Percentiles rank a stretch among this genome's conserved stretches.
Evolutionary conservation across 1,139 yeast species (phyloP).

Genomic region (Yamadazyma triangularis): DNA sequence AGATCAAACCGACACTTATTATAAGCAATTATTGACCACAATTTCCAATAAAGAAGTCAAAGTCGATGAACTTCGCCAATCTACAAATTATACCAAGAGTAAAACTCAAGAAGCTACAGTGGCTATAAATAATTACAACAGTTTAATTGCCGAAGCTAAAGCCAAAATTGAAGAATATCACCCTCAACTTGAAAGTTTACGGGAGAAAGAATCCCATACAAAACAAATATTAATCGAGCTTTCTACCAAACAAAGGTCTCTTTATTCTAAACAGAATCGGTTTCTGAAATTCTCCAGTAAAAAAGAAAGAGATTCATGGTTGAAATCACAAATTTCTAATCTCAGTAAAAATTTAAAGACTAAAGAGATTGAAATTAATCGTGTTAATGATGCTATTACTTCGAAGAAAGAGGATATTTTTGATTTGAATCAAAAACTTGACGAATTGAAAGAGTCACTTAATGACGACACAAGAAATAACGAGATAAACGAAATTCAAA

Average conservation of each 20-base stretch:
- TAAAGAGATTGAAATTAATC: constrained; percentile 20
- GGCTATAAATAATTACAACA: constrained; percentile 17
- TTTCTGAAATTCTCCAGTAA: constrained; percentile 54
- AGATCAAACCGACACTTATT: constrained; percentile 46
- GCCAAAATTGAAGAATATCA: constrained; percentile 17
- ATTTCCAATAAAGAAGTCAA: constrained; percentile 40
- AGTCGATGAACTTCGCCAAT: constrained; percentile 25
- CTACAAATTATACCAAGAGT: constrained; percentile 13
- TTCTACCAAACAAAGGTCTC: constrained; percentile 53
- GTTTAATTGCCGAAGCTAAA: constrained; percentile 19
- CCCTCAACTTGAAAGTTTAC: constrained; percentile 43
- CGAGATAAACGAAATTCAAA: constrained; percentile 24
- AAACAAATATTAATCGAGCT: constrained; percentile 40
- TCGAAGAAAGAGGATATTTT: constrained; percentile 14
- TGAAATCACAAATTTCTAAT: constrained; percentile 31
- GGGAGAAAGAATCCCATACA: constrained; percentile 34
- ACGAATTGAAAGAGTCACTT: constrained; percentile 19
- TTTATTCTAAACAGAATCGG: constrained; percentile 73
- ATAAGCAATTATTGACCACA: constrained; percentile 39
- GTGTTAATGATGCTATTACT: constrained; percentile 17
- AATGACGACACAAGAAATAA: constrained; percentile 15
- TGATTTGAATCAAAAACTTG: constrained; percentile 24
- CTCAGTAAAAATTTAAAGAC: constrained; percentile 14
- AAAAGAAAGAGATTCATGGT: constrained; percentile 66
- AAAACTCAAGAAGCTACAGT: constrained; percentile 12